A percentile compares a stretch with the other conserved stretches of the same genome.
Evolutionary conservation across 805 yeast genomes (phyloP).

Genomic region (Zygosaccharomyces siamensis): DNA sequence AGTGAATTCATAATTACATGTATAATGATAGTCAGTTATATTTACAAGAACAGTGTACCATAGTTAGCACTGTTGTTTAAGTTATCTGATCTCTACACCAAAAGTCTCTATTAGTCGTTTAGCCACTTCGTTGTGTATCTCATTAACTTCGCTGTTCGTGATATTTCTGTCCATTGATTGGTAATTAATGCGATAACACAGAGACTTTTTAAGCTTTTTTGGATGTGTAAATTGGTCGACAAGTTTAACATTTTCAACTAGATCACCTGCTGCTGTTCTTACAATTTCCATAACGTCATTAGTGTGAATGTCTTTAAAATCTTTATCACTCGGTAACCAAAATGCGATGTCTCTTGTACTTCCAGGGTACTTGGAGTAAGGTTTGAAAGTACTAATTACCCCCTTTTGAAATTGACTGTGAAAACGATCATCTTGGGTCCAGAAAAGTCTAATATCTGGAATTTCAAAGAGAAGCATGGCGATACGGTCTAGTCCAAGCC

Average conservation of each 20-base stretch:
- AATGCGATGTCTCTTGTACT: slow-evolving; percentile 84
- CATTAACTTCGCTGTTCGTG: slow-evolving; percentile 80
- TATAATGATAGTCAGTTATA: neutral
- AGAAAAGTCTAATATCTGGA: slow-evolving; percentile 90
- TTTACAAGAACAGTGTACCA: neutral
- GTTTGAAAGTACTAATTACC: slow-evolving; percentile 65
- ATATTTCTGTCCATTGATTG: slow-evolving; percentile 94
- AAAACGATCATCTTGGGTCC: slow-evolving; percentile 83
- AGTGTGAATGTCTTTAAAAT: slow-evolving; percentile 51
- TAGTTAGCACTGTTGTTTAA: too few relatives aligned
- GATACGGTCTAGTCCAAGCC: slow-evolving; percentile 88
- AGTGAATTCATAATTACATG: neutral
- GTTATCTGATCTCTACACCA: slow-evolving; percentile 51
- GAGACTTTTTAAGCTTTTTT: slow-evolving; percentile 67
- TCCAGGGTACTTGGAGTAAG: slow-evolving; percentile 89
- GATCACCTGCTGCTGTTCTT: slow-evolving; percentile 76
- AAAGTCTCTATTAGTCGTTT: slow-evolving; percentile 47
- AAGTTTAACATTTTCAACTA: slow-evolving; percentile 78
- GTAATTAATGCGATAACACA: slow-evolving; percentile 85
- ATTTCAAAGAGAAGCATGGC: slow-evolving; percentile 95
- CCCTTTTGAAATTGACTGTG: slow-evolving; percentile 63
- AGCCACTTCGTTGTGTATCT: slow-evolving; percentile 62
- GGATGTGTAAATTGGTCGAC: slow-evolving; percentile 85
- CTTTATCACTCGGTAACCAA: slow-evolving; percentile 58
- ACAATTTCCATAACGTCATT: slow-evolving; percentile 94